Evolutionary conservation across 2,329 filamentous ascomycete genomes (phyloP).

Genomic region (Pyrenochaeta sp.): DNA sequence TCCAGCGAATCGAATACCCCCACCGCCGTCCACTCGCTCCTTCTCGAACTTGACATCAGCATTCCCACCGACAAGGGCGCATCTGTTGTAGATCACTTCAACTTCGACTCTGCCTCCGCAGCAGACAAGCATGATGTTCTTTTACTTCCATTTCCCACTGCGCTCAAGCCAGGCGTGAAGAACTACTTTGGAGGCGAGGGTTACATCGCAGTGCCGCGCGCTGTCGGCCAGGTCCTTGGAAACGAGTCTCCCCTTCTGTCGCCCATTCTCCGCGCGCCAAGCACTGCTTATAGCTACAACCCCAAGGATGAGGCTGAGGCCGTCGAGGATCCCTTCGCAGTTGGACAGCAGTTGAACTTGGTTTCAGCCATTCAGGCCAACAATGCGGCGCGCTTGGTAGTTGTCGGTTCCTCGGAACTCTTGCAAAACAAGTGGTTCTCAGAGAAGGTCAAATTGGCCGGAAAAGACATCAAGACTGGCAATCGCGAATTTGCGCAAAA

Average conservation of each 20-base stretch:
- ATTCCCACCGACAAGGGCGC: conserved; percentile 86
- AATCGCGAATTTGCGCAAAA: conserved; percentile 88
- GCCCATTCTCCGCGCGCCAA: conserved; percentile 81
- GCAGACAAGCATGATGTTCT: conserved; percentile 88
- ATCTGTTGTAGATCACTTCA: conserved; percentile 93
- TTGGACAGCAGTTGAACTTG: conserved; percentile 81
- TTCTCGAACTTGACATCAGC: conserved; percentile 86
- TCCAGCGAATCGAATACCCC: conserved; percentile 75
- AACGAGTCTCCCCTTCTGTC: conserved; percentile 76
- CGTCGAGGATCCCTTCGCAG: conserved; percentile 84
- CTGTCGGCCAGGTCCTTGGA: conserved; percentile 82
- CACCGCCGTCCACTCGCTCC: conserved; percentile 75
- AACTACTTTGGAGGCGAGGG: conserved; percentile 77
- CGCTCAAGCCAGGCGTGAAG: conserved; percentile 72
- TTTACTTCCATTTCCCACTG: conserved; percentile 72
- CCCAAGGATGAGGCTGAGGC: conserved; percentile 79
- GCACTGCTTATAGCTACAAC: conserved; percentile 92
- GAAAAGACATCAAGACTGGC: conserved; percentile 68
- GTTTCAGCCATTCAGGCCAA: conserved; percentile 89
- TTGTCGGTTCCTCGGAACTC: conserved; percentile 86
- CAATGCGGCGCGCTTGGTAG: conserved; percentile 88
- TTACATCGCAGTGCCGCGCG: conserved; percentile 80
- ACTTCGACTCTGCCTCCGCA: conserved; percentile 80
- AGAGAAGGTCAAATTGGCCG: conserved; percentile 68
- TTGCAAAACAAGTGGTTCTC: conserved; percentile 90